Percentiles rank a stretch among this genome's conserved stretches.
Conservation (phyloP, 1,284 basidiomycete genomes). For the Apiotrichum akiyoshidainum region DNA sequence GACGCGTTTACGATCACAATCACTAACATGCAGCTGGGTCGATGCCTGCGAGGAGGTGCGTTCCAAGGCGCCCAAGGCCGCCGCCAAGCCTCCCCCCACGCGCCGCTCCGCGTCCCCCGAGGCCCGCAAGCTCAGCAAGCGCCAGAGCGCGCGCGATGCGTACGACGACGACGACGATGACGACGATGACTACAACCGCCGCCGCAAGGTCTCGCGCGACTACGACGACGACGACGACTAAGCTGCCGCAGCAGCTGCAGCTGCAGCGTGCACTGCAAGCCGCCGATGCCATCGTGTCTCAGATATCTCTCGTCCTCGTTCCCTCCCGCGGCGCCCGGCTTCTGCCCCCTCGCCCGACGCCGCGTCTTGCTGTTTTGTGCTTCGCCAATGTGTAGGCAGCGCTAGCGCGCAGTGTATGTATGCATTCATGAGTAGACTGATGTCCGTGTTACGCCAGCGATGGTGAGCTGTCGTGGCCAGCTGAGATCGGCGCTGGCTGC, state of each 20-base stretch:
- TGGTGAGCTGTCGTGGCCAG: too few species aligned
- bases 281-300: too few species aligned
- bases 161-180: constrained; percentile 60
- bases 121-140: constrained; percentile 14
- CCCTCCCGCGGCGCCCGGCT: too few species aligned
- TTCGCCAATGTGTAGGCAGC: background rate
- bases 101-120: constrained; percentile 14
- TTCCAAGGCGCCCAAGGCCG: constrained; percentile 33
- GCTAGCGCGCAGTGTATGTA: constrained; percentile 16
- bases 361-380: background rate
- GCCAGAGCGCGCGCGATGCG: constrained; percentile 39
- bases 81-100: constrained; percentile 6
- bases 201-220: constrained; percentile 15
- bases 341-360: background rate
- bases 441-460: background rate
- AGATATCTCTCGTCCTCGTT: background rate
- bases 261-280: too few species aligned
- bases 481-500: too few species aligned
- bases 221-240: constrained; percentile 22
- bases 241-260: too few species aligned
- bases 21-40: constrained; percentile 40
- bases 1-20: too few species aligned
- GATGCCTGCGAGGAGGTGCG: constrained; percentile 48
- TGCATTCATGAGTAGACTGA: constrained; percentile 10
- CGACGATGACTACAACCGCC: constrained; percentile 62